Evolutionary conservation across 2,329 filamentous ascomycete genomes (phyloP), one percentile per base, ranked within the genome.

Genomic region (Lizonia empirigonia): DNA sequence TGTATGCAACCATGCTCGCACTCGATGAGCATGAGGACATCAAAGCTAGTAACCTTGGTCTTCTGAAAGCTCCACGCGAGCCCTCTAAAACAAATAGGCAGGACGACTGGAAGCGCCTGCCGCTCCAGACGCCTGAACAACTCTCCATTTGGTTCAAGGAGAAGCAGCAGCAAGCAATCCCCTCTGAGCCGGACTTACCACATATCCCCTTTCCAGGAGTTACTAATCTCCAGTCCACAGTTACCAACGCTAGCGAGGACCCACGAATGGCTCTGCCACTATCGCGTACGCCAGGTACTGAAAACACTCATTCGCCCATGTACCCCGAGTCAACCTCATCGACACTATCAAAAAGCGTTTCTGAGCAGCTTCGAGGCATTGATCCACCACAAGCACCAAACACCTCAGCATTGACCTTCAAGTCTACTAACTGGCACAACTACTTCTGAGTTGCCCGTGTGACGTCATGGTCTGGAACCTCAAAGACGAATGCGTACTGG

Each of bases 61-160:
- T 51, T 3, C 12, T 44, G 2, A 51, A 40, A 6, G 16, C 46
- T 34, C 34, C 22, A n/a, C 52, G 36, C 15, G 48, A 56, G n/a
- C 54, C 46, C 30, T 60, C 64, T 15, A 68, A 68, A 41, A 44
- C 49, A 2, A 62, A 67, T 12, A 63, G 55, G 37, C 56, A 64
- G 16, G 56, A 59, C 2, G 59, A 65, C 18, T 67, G 63, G 64
- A 63, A 55, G 50, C 60, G 48, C 13, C 54, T 58, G 23, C 61
- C 63, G 26, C 46, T 67, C 16, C 50, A 44, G 20, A 60, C 62
- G 4, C 49, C 32, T 23, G 50, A 64, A 23, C 56, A 68, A n/a
- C 50, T 68, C 15, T 20, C 34, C 5, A 46, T 26, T 5, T 68
- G 65, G 65, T 59, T 63, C 26, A 46, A 42, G 20, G 55, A 59